Evolutionary conservation across 129 eudicot species (phyloP).

Genomic region (Solidago caesia): DNA sequence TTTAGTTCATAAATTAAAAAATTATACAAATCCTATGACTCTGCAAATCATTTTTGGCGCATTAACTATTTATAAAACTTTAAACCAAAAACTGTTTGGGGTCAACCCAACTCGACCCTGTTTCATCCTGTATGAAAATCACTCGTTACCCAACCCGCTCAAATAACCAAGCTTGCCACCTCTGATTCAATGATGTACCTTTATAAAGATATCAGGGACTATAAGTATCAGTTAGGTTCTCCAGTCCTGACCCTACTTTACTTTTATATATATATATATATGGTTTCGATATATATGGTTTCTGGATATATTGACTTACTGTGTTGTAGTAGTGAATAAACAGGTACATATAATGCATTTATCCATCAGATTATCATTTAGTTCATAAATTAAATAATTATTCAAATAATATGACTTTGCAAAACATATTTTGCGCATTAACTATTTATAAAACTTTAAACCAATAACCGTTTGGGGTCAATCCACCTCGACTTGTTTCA

Average conservation of each 20-base stretch:
- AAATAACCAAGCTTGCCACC: not conserved
- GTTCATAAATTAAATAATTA: not conserved
- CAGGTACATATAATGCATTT: too few relatives aligned
- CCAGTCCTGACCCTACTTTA: slow-evolving; percentile 42
- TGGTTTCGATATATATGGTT: too few relatives aligned
- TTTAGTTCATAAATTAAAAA: not conserved
- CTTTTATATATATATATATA: too few relatives aligned
- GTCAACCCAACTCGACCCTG: not conserved
- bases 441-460: not conserved
- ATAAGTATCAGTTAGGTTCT: slow-evolving; percentile 48
- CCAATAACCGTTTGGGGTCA: not conserved
- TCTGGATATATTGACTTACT: too few relatives aligned
- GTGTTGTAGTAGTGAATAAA: too few relatives aligned
- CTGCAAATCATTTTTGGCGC: not conserved
- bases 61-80: not conserved
- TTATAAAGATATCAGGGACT: slow-evolving; percentile 53
- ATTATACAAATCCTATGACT: not conserved
- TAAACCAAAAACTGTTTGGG: not conserved
- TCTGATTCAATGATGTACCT: slow-evolving; percentile 38
- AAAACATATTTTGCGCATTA: too few relatives aligned
- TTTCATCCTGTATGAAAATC: not conserved
- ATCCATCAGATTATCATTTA: not conserved
- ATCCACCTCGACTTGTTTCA: not conserved
- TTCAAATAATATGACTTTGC: not conserved
- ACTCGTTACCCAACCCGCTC: not conserved